Base-by-base conservation (phyloP, 2,329 filamentous ascomycete genomes). In the Aspergillus sp. region DNA sequence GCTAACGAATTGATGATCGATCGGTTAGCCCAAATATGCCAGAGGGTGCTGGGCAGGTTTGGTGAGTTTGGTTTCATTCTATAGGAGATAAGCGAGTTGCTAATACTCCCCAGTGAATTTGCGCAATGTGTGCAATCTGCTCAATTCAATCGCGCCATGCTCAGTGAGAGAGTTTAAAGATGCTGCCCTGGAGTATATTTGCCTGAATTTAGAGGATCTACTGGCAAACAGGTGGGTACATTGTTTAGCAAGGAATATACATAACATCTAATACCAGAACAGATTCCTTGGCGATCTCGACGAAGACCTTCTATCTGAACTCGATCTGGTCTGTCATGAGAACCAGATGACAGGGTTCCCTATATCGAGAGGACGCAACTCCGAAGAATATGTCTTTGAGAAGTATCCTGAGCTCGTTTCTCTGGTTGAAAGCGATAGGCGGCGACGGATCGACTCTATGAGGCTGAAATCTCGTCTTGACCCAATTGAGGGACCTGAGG, bases 1-100 rank as follows among this genome's bases (percentile, higher is more conserved):
- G 91, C 92, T 11, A 94, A 99, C 66, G 93, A 99, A 71, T 76
- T 99, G 52, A 97, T 99, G 92, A 81, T 99, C 44, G 91, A 97
- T 67, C 83, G 92, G 5, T 76, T 99, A 4, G 91, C 90, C 4
- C 89, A 96, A 68, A 85, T 95, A 23, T 97, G 94, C 69, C 94
- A 99, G 68, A 85, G 83, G 53, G 75, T 91, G 19, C 82, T 97
- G 54, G 92, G 91, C 32, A 84, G 83, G 46, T 95, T 94, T 71
- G 84, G 82, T 85, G 69, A 64, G 78, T 72, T 72, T 44, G n/a
- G 11, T 17, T 21, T 31, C 1, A 23, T 21, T 21, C 17, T 31
- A 31, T 36, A 45, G 17, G 52, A n/a, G 21, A 25, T 52, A 44
- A 21, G 14, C 40, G 41, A 29, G 47, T 57, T 50, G 52, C 60